Percentiles rank a stretch among this genome's conserved stretches.
These are phyloP conservation scores for Triadica sebifera DNA, from an alignment of 345 rosid species.

Conservation along the genomic window DNA sequence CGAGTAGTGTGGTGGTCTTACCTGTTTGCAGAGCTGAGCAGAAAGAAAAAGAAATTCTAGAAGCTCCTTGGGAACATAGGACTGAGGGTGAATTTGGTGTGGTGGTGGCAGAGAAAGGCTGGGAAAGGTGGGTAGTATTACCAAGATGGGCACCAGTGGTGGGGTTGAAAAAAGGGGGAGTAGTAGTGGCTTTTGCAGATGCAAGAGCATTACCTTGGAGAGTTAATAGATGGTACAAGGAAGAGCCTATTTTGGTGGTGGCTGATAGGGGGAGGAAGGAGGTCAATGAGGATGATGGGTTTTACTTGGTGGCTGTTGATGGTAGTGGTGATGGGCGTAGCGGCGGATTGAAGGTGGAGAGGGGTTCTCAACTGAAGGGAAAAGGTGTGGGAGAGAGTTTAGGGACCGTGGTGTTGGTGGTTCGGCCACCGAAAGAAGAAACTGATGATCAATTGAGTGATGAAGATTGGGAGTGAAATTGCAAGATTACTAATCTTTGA, in stretches of 20 bases:
- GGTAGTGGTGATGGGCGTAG: conserved; percentile 31
- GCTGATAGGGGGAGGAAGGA: conserved; percentile 55
- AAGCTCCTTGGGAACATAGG: conserved; percentile 59
- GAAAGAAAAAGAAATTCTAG: conserved; percentile 46
- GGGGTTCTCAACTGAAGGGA: conserved; percentile 62
- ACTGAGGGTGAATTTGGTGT: conserved; percentile 68
- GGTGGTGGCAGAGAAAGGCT: conserved; percentile 73
- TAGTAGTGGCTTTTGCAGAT: conserved; percentile 68
- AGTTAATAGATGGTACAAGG: conserved; percentile 62
- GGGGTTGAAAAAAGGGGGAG: conserved; percentile 51
- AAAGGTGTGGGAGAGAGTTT: conserved; percentile 55
- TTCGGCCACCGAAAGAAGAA: conserved; percentile 74
- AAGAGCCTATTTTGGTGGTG: conserved; percentile 75
- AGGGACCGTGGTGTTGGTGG: conserved; percentile 63
- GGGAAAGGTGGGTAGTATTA: conserved; percentile 87
- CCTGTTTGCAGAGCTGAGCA: conserved; percentile 72
- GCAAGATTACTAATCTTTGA: neutral
- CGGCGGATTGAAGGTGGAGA: conserved; percentile 56
- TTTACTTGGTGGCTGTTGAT: conserved; percentile 51
- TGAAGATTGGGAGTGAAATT: conserved; percentile 71
- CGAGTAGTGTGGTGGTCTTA: conserved; percentile 59
- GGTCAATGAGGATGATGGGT: conserved; percentile 59
- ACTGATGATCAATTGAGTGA: conserved; percentile 55
- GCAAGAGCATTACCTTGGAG: conserved; percentile 73
- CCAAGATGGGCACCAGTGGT: conserved; percentile 65